Base-by-base conservation (phyloP, 2,329 filamentous ascomycete genomes). In the Botrytis medusae region DNA sequence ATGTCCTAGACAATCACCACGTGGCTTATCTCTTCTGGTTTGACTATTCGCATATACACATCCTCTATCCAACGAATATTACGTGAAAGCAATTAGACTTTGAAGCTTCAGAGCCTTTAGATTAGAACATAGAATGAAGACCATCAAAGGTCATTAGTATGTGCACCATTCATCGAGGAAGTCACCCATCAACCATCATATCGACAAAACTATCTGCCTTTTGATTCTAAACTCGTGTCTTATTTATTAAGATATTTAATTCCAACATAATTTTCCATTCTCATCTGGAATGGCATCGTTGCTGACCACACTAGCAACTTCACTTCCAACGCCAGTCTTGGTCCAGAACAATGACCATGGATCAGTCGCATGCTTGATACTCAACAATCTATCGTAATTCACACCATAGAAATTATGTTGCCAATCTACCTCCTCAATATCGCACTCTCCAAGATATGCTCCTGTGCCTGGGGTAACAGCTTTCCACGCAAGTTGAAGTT, bases 331-430 rank as follows among this genome's bases (percentile, higher is more conserved):
- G 1, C 69, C 74, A 0, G 73, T 77, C 70, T 72, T 61, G 4
- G 76, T 72, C 29, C 59, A 77, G 16, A 77, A 77, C 4, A 77
- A 46, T 63, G 72, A 67, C 67, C 62, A 71, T 9, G 76, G 76
- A 74, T 75, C 76, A 32, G 64, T 62, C 34, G 32, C 54, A 46
- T 73, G 67, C 72, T 77, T 77, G 18, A 76, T 76, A 7, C 63
- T 12, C 54, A 76, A 44, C 29, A 77, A 61, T 18, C 70, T 51
- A 32, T 73, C 69, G 67, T 77, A 76, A 60, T 74, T 69, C 3
- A 32, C 37, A 0, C 85, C 86, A 74, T 83, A 87, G 77, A 86
- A 86, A 61, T 34, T 73, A 12, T 74, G 48, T 48, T 76, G 71
- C 54, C 71, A 74, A 57, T 74, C 57, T 10, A 69, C 60, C 69